Percentiles rank a stretch among this genome's conserved stretches.
Evolutionary conservation across 768 basidiomycete genomes (phyloP).

Genomic region (Boletus sp.): DNA sequence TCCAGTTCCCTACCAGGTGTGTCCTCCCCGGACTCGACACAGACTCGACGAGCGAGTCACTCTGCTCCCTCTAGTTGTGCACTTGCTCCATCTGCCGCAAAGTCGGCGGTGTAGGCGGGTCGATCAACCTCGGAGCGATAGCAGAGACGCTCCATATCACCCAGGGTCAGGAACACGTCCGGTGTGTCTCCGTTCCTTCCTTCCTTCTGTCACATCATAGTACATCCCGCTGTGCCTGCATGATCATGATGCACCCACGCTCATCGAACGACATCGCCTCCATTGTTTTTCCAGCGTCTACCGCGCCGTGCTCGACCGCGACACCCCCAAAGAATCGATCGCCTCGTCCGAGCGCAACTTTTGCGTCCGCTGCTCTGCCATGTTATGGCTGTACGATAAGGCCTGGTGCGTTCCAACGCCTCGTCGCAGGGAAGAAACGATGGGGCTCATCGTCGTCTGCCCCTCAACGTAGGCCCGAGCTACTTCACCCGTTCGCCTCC

Average conservation of each 20-base stretch:
- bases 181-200: constrained; percentile 32
- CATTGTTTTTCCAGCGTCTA: constrained; percentile 43
- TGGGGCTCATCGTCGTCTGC: neutral
- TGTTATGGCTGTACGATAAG: constrained; percentile 65
- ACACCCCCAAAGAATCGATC: constrained; percentile 44
- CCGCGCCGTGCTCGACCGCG: constrained; percentile 60
- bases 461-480: constrained; percentile 49
- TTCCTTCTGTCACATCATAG: too few species aligned
- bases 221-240: too few species aligned
- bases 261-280: neutral
- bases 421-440: neutral
- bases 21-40: neutral
- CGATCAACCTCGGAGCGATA: constrained; percentile 63
- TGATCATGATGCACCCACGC: too few species aligned
- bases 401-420: constrained; percentile 40
- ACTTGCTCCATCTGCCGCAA: constrained; percentile 71
- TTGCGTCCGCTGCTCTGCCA: constrained; percentile 60
- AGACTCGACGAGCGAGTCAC: neutral
- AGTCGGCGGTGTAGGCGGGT: constrained; percentile 62
- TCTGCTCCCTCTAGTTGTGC: constrained; percentile 43
- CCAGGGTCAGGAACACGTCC: constrained; percentile 51
- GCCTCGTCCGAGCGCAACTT: constrained; percentile 61
- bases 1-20: constrained; percentile 62
- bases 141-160: constrained; percentile 50
- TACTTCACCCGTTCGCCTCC: constrained; percentile 67